phyloP scores from a whole-genome alignment of 2,329 filamentous ascomycete genomes.

The Aureobasidium sp. region DNA sequence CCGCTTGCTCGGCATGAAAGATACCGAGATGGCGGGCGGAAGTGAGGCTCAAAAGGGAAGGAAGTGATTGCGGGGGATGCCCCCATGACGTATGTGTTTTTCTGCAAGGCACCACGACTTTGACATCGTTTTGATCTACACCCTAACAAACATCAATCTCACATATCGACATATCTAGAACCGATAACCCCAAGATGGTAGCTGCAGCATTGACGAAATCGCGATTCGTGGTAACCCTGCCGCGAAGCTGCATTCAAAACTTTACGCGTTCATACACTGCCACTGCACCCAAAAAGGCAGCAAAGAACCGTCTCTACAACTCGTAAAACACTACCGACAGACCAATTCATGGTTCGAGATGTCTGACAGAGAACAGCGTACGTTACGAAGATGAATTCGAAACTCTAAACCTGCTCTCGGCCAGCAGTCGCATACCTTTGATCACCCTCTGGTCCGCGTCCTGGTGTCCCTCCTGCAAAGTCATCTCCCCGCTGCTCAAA shows the following conservation, averaged over 20 bases:
- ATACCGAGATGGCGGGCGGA: neutral
- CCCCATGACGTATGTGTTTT: neutral
- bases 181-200: neutral
- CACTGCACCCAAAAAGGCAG: constrained; percentile 11
- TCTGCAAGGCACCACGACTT: neutral
- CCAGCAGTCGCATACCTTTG: constrained; percentile 35
- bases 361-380: constrained; percentile 22
- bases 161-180: neutral
- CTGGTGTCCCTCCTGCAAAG: constrained; percentile 38
- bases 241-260: neutral
- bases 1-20: constrained; percentile 1
- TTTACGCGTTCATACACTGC: constrained; percentile 13
- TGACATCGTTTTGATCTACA: neutral
- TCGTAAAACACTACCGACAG: constrained; percentile 1
- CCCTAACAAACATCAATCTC: neutral
- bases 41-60: neutral
- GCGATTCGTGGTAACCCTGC: neutral
- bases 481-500: constrained; percentile 34
- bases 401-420: constrained; percentile 39
- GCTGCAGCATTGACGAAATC: neutral
- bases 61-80: neutral
- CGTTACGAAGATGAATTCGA: constrained; percentile 40
- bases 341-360: no score
- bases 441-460: constrained; percentile 43
- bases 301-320: constrained; percentile 16